Conservation (phyloP, 2,329 filamentous ascomycete genomes). For the Cladosporium velox region DNA sequence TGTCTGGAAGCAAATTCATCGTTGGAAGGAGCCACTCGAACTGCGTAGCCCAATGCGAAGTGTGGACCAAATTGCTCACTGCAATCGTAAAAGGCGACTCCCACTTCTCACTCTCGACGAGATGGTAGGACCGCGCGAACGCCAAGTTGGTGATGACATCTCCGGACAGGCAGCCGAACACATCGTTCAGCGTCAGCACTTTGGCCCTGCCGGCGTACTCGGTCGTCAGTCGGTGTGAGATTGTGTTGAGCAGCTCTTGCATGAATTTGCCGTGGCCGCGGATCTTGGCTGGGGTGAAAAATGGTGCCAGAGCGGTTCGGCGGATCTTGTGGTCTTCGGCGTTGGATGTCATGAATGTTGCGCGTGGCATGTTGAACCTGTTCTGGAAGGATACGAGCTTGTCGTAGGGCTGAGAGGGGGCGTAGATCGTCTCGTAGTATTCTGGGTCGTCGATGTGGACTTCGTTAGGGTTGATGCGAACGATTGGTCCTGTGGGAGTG, state of each 20-base stretch:
- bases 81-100: not conserved
- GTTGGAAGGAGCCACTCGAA: not conserved
- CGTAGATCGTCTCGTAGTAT: not conserved
- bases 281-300: not conserved
- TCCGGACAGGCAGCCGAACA: not conserved
- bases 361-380: not conserved
- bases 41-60: not conserved
- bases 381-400: not conserved
- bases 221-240: not conserved
- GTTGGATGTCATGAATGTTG: not conserved
- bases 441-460: not conserved
- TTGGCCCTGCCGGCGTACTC: not conserved
- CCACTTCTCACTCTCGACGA: not conserved
- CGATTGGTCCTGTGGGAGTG: not conserved
- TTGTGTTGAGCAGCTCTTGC: not conserved
- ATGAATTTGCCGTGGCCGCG: not conserved
- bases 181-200: not conserved
- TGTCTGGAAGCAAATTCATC: not conserved
- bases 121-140: not conserved
- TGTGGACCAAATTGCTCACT: not conserved
- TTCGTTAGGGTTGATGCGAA: not conserved
- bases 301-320: not conserved
- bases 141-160: not conserved
- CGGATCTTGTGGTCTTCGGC: not conserved
- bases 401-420: not conserved